Evolutionary conservation across 371 early-diverging fungal genomes (phyloP), one percentile per base, ranked within the genome.

Genomic region (Mortierella sp.): DNA sequence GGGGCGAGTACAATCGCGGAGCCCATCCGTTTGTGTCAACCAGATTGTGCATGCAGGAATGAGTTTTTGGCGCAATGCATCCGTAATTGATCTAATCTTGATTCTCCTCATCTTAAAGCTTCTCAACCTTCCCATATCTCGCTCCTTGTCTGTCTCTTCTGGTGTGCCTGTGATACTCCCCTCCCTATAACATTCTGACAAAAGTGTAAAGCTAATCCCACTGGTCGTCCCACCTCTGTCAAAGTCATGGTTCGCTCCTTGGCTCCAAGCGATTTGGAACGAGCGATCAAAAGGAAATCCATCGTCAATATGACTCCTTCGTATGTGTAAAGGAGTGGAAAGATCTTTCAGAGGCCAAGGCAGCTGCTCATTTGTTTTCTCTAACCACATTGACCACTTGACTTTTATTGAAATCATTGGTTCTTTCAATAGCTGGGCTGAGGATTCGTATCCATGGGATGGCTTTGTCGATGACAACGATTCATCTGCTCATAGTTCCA

Each of bases 261-360:
- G 58, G 47, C 70, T 28, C 4, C 55, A 16, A 71, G 38, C 40
- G 68, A 74, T 50, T 64, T 80, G 47, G 75, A 80, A 60, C 58
- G 65, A 55, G 80, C 80, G 32, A 74, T 75, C 2, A 53, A 71
- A 45, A 80, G 70, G 47, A 80, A 80, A 67, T 58, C 80, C 43
- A 48, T 53, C 32, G 80, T 80, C 66, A 70, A 48, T 61, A 74
- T 71, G 11, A 41, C 68, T 13, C 80, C 80, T n/a, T 57, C 48
- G 80, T 80, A 80, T 64, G 70, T 32, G 22, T 16, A 28, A 4
- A 22, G 28, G 28, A 22, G 13, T 1, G 55, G 28, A 28, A 55
- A 55, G 28, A 55, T 24, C n/a, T 16, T 16, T 16, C 7, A 16
- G 7, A 43, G 15, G 43, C 15, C 10, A 50, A 21, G 5, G n/a